phyloP scores from a whole-genome alignment of 495 filamentous ascomycete genomes.

The Talaromyces thailandensis region DNA sequence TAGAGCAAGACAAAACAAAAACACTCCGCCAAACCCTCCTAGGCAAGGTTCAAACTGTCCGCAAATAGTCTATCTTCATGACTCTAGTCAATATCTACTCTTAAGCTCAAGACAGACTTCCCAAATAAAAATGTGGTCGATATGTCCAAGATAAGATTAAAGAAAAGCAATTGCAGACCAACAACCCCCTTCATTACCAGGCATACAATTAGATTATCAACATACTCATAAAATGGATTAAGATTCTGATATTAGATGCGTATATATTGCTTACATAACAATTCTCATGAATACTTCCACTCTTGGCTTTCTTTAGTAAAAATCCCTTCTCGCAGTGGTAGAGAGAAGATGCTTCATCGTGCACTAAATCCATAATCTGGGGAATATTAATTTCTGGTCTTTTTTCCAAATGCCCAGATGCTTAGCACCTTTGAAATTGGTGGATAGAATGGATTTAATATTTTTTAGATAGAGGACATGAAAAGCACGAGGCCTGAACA shows the following conservation, averaged over 20 bases:
- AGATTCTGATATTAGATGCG: not conserved
- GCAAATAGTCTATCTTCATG: slow-evolving; percentile 22
- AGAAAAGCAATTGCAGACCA: slow-evolving; percentile 24
- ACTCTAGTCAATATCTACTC: slow-evolving; percentile 13
- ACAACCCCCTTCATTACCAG: not conserved
- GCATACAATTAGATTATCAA: not conserved
- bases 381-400: not conserved
- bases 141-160: slow-evolving; percentile 34
- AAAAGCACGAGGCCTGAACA: slow-evolving; percentile 21
- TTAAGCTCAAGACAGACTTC: slow-evolving; percentile 27
- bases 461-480: slow-evolving; percentile 26
- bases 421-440: slow-evolving; percentile 23
- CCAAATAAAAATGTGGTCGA: slow-evolving; percentile 40
- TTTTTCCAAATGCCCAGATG: not conserved
- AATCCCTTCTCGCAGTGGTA: slow-evolving; percentile 26
- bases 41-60: slow-evolving; percentile 26
- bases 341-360: slow-evolving; percentile 8
- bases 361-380: slow-evolving; percentile 12
- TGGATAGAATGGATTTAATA: slow-evolving; percentile 26
- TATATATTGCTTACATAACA: not conserved
- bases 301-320: slow-evolving; percentile 4
- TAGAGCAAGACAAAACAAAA: slow-evolving; percentile 28
- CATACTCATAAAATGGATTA: not conserved
- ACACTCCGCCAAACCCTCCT: slow-evolving; percentile 27
- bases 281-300: slow-evolving; percentile 16